Base-by-base conservation (phyloP, 1,284 basidiomycete genomes). In the Takashimella tepidaria region DNA sequence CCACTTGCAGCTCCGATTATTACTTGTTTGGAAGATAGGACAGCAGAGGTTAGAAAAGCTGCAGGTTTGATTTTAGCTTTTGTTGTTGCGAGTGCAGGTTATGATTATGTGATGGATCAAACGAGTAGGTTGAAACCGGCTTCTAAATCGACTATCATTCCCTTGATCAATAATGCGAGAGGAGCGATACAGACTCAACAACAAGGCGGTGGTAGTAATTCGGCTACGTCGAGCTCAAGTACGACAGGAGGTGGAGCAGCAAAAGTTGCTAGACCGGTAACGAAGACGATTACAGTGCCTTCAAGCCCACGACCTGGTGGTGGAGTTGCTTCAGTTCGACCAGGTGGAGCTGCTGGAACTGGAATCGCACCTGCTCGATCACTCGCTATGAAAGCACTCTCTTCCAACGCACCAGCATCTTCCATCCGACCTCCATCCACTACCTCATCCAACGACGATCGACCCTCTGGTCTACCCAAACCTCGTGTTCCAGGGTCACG, bases 51-150 rank as follows among this genome's bases (percentile, higher is more conserved):
- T 5, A 84, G 96, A 56, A 98, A 98, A 74, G 86, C 84, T 10
- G 91, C 93, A 1, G 86, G 89, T 59, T 84, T 85, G 2, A 74
- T 95, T 20, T 75, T 99, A 20, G 92, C 92, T 0, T 79, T 79
- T 47, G 77, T 99, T 49, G 86, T 98, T 47, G 76, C 81, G 8
- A 84, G 78, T 47, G 84, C 84, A 21, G 92, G 96, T 1, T 91
- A 84, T 70, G 89, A 93, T 61, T 84, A 83, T 63, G 86, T 98
- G 46, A 79, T 96, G 78, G 86, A 89, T 46, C 86, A 92, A 73
- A 88, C 92, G 3, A 85, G 82, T 56, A 83, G 84, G 1, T 79
- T 98, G 57, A 98, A 98, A 73, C 87, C 95, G 16, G 96, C 96
- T 0, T 96, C 93, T 11, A 85, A 86, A 56, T 80, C 84, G 40